phyloP scores from a whole-genome alignment of 208 protist genomes.

The Crithidia mellificae region DNA sequence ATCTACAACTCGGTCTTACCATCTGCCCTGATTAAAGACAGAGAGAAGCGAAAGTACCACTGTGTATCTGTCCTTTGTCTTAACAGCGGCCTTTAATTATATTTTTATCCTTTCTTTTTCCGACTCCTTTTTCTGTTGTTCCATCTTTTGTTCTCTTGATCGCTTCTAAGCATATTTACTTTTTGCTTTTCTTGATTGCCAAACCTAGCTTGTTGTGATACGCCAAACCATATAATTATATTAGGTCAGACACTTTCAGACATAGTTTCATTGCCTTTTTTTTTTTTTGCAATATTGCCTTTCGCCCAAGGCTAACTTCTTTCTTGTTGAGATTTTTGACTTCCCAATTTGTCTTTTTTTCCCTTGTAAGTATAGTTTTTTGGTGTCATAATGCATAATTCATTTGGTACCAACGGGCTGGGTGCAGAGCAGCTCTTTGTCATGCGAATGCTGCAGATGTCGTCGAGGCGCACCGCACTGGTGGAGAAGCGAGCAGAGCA shows the following conservation, averaged over 20 bases:
- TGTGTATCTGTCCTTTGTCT: neutral
- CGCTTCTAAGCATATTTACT: neutral
- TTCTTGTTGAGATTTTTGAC: too few species aligned
- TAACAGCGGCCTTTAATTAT: neutral
- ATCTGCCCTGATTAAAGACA: neutral
- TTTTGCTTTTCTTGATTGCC: too few species aligned
- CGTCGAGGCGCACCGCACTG: conserved; percentile 4
- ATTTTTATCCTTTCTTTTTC: too few species aligned
- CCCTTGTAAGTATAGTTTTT: neutral
- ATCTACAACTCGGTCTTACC: neutral
- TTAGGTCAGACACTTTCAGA: neutral
- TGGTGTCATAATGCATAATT: neutral
- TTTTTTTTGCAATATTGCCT: conserved; percentile 9
- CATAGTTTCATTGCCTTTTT: neutral
- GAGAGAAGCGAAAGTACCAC: neutral
- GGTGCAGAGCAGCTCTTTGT: conserved; percentile 15
- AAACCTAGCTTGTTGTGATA: too few species aligned
- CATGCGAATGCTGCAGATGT: conserved; percentile 18
- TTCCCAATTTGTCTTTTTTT: too few species aligned
- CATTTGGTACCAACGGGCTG: neutral
- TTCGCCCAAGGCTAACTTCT: neutral
- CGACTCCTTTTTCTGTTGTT: neutral
- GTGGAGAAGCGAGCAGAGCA: conserved; percentile 8
- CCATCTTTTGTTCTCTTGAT: neutral
- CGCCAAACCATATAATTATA: neutral